Evolutionary conservation across 306 rosid genomes (phyloP).

Genomic region (Coriaria nepalensis): DNA sequence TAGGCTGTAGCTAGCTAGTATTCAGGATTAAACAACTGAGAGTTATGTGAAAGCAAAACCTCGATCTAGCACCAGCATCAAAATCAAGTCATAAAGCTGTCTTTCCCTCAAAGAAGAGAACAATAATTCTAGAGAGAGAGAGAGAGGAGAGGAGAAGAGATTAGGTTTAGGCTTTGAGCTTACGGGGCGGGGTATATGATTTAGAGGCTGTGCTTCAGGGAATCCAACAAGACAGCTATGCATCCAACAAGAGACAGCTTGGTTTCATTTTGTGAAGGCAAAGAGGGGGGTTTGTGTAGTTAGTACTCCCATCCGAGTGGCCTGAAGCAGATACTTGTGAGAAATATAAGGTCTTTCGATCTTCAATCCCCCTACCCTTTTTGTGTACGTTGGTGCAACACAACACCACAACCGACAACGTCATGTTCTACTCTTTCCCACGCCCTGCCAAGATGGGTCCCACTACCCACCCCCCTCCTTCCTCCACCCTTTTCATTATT

Average conservation of each 20-base stretch:
- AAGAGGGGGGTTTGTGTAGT: no score
- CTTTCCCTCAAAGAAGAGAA: background rate
- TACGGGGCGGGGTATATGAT: background rate
- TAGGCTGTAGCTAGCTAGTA: no score
- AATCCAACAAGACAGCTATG: conserved; percentile 15
- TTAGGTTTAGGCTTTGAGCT: conserved; percentile 1
- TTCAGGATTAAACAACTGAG: no score
- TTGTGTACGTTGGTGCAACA: background rate
- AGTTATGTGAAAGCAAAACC: no score
- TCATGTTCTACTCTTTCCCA: conserved; percentile 58
- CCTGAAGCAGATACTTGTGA: background rate
- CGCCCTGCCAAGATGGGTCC: conserved; percentile 55
- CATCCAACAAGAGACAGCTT: conserved; percentile 54
- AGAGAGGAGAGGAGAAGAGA: background rate
- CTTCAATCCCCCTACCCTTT: conserved; percentile 1
- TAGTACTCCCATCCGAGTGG: no score
- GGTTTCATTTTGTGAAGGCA: conserved; percentile 53
- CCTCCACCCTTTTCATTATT: conserved; percentile 32
- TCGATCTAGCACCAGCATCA: no score
- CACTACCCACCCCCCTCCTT: conserved; percentile 6
- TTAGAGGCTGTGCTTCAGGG: conserved; percentile 25
- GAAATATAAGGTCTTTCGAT: background rate
- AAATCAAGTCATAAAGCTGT: background rate
- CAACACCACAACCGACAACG: conserved; percentile 48
- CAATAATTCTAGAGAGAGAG: conserved; percentile 7